phyloP scores from a whole-genome alignment of 768 basidiomycete species.

The Xerocomellus chrysenteron region DNA sequence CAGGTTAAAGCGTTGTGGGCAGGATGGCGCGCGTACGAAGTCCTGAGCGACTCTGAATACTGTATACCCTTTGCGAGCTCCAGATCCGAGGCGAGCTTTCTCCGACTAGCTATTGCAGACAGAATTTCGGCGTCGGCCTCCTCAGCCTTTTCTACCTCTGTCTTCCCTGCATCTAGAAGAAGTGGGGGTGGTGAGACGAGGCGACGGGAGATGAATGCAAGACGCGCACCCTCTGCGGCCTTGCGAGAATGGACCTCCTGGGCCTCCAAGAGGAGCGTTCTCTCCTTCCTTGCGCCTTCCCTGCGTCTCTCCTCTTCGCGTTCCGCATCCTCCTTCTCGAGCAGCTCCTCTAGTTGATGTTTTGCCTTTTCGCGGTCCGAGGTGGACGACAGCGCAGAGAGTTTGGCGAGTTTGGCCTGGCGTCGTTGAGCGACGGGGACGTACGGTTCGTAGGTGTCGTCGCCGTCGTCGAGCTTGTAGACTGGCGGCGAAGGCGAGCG shows the following conservation, averaged over 20 bases:
- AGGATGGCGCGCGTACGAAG: conserved; percentile 55
- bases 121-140: conserved; percentile 91
- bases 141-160: conserved; percentile 77
- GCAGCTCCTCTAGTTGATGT: conserved; percentile 54
- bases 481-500: conserved; percentile 57
- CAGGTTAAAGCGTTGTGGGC: neutral
- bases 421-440: conserved; percentile 84
- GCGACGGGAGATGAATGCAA: neutral
- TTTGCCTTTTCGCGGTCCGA: conserved; percentile 51
- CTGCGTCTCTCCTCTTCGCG: conserved; percentile 73
- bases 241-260: conserved; percentile 90
- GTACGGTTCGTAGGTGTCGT: conserved; percentile 76
- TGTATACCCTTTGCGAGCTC: conserved; percentile 92
- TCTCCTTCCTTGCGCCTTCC: conserved; percentile 78
- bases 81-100: conserved; percentile 88
- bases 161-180: conserved; percentile 76
- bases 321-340: conserved; percentile 66
- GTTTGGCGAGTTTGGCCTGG: conserved; percentile 74
- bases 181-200: conserved; percentile 15
- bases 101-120: conserved; percentile 85
- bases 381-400: conserved; percentile 60
- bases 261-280: conserved; percentile 88
- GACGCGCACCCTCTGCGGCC: conserved; percentile 68
- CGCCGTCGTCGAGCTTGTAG: conserved; percentile 63
- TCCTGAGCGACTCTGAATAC: conserved; percentile 82